phyloP scores from a whole-genome alignment of 352 stramenopile species.

The Phytophthora agathidicida region DNA sequence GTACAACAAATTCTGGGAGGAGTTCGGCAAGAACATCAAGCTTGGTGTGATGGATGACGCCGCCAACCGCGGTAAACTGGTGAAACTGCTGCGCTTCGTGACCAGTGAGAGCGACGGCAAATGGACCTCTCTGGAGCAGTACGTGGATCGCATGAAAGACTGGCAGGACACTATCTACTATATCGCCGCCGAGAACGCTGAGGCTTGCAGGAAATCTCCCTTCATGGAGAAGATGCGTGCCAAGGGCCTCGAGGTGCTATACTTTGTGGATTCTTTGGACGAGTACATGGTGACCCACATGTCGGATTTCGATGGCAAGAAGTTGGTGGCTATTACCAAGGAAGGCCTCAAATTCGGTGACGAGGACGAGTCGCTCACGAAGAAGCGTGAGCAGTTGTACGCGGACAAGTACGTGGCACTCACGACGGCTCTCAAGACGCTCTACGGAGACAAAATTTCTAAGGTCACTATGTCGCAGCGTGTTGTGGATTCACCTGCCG shows the following conservation, averaged over 20 bases:
- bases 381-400: constrained; percentile 96
- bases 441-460: constrained; percentile 95
- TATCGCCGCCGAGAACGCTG: constrained; percentile 94
- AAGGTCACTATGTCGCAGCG: constrained; percentile 96
- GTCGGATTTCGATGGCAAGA: constrained; percentile 95
- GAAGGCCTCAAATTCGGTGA: constrained; percentile 99
- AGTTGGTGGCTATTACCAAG: constrained; percentile 97
- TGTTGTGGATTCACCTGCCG: constrained; percentile 92
- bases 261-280: constrained; percentile 98
- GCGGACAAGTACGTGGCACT: constrained; percentile 96
- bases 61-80: constrained; percentile 93
- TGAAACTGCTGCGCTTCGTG: constrained; percentile 98
- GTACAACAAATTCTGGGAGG: constrained; percentile 99
- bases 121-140: constrained; percentile 95
- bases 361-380: constrained; percentile 95
- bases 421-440: constrained; percentile 95
- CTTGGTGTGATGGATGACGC: constrained; percentile 98
- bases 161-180: constrained; percentile 99
- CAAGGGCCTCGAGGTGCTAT: constrained; percentile 99
- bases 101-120: constrained; percentile 93
- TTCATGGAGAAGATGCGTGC: constrained; percentile 97
- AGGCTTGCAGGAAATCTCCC: constrained; percentile 93
- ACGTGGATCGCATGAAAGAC: constrained; percentile 98
- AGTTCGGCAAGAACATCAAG: constrained; percentile 99
- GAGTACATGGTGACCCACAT: constrained; percentile 98